Evolutionary conservation across 768 basidiomycete genomes (phyloP).

Genomic region (Rhodotorula paludigena): DNA sequence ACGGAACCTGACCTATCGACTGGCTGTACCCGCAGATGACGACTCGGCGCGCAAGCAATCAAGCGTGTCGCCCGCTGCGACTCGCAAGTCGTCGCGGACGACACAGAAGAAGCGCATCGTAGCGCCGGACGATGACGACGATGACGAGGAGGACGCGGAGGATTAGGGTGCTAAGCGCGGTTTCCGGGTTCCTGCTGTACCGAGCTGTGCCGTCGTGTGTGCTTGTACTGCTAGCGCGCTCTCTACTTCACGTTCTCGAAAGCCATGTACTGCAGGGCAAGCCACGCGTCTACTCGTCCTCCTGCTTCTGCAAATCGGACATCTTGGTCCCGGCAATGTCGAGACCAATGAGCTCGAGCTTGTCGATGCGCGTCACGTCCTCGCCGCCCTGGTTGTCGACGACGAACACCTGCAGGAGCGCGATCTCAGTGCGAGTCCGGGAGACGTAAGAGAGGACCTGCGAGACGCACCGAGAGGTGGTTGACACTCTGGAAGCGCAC

Average conservation of each 20-base stretch:
- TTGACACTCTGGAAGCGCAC: conserved; percentile 68
- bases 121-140: conserved; percentile 12
- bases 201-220: background rate
- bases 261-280: too few relatives aligned
- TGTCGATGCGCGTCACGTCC: conserved; percentile 65
- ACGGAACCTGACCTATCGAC: too few relatives aligned
- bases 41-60: background rate
- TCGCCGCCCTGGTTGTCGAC: conserved; percentile 61
- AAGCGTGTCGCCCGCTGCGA: background rate
- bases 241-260: too few relatives aligned
- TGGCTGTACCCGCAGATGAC: background rate
- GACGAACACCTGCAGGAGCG: conserved; percentile 69
- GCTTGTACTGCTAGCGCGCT: too few relatives aligned
- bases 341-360: conserved; percentile 60
- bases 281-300: conserved; percentile 24
- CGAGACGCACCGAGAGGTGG: conserved; percentile 58
- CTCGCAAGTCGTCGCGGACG: background rate
- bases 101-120: background rate
- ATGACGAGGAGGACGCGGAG: conserved; percentile 35
- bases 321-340: conserved; percentile 29
- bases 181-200: too few relatives aligned
- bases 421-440: background rate
- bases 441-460: background rate
- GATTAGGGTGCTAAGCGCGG: background rate
- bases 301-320: conserved; percentile 14